Base-by-base conservation (phyloP, 2,329 filamentous ascomycete genomes). In the Fusarium graminum region DNA sequence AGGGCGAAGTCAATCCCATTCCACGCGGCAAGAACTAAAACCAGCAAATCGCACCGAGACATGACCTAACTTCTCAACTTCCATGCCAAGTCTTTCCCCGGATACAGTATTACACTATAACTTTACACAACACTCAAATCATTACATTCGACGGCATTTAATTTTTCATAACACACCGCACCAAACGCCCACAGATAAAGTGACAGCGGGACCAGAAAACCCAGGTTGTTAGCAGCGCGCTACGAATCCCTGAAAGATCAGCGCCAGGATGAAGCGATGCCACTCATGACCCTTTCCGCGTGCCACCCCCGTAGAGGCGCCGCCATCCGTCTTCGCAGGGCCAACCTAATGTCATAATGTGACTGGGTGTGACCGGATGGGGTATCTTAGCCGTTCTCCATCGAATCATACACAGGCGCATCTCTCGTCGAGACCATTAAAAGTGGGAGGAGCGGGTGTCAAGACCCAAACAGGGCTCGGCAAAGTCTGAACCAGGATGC, bases 301-400 rank as follows among this genome's bases (percentile, higher is more conserved):
- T 40, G 53, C 63, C 64, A 64, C 50, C 39, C 29, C 58, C 52
- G 56, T 46, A n/a, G 22, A 42, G 30, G 65, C 56, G 50, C 55
- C 49, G 59, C 52, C 42, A 34, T 39, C 65, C 40, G 61, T 25
- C 25, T 57, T 32, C n/a, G 36, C 30, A 30, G 40, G 40, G 32
- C 61, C 54, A 59, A 43, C 22, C 44, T 46, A 26, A 46, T 55
- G 16, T 43, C 38, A 49, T 32, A 19, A 52, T 46, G 38, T 22
- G 34, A 57, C 53, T 57, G 30, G 45, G 39, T 46, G 44, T 53
- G 67, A 64, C 58, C 52, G 56, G 26, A 49, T 54, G 38, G 25
- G n/a, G 40, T 11, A 41, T 28, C 30, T 22, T 17, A 11, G 25
- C 36, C 11, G 10, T 4, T 9, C 6, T 55, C 60, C 65, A 62